These are phyloP conservation scores for Middelhovenomyces tepae DNA, from an alignment of 805 yeast genomes.

Conservation along the genomic window DNA sequence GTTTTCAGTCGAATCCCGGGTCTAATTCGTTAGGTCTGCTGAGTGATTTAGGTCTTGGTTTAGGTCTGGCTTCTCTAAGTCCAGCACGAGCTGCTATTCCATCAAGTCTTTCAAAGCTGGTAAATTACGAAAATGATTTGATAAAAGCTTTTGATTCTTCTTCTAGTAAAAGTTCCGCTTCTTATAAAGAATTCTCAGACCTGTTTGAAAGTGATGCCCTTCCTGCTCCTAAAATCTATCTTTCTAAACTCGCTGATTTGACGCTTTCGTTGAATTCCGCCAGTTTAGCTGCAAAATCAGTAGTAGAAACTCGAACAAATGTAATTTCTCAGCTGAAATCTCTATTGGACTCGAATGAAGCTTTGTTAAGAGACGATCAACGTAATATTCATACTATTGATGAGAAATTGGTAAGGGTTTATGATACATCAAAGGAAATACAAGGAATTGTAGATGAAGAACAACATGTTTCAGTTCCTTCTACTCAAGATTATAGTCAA, in stretches of 20 bases:
- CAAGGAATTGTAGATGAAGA: constrained; percentile 10
- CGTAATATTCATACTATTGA: constrained; percentile 22
- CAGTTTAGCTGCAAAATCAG: constrained; percentile 19
- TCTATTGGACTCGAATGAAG: constrained; percentile 22
- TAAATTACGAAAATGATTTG: constrained; percentile 1
- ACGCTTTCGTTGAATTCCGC: constrained; percentile 20
- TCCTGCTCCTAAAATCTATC: constrained; percentile 29
- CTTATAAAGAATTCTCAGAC: constrained; percentile 11
- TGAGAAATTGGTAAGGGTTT: constrained; percentile 21
- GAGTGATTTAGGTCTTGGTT: constrained; percentile 9
- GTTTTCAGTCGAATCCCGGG: not conserved
- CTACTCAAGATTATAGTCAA: constrained; percentile 7
- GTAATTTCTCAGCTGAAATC: constrained; percentile 23
- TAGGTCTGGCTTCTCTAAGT: not conserved
- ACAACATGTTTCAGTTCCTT: constrained; percentile 3
- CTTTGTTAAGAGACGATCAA: constrained; percentile 21
- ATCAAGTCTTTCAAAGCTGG: constrained; percentile 2
- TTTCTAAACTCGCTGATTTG: constrained; percentile 21
- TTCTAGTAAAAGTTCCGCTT: constrained; percentile 5
- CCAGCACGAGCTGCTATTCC: not conserved
- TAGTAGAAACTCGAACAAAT: constrained; percentile 18
- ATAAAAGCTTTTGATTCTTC: constrained; percentile 3
- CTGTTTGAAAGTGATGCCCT: constrained; percentile 21
- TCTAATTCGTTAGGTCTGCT: too few species aligned
- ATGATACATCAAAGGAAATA: constrained; percentile 16